These are phyloP conservation scores for Mycena epipterygia DNA, from an alignment of 768 basidiomycete genomes.

Conservation along the genomic window DNA sequence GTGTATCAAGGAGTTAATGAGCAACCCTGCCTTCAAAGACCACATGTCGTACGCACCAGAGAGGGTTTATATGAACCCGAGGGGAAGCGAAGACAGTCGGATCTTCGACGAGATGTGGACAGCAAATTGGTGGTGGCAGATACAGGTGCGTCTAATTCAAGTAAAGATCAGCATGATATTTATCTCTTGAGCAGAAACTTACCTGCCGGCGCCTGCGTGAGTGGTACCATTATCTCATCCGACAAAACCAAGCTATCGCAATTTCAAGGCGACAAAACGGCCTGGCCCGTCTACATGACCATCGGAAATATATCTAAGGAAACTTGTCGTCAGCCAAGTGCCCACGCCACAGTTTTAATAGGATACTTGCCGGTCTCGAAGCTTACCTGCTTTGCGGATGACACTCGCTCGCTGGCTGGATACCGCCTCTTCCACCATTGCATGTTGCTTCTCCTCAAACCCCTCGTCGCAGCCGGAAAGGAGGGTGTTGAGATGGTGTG, in stretches of 20 bases:
- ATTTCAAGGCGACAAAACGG: conserved; percentile 40
- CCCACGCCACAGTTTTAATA: conserved; percentile 44
- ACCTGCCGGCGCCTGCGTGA: conserved; percentile 30
- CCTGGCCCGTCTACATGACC: conserved; percentile 44
- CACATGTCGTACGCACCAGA: conserved; percentile 41
- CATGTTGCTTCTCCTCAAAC: conserved; percentile 34
- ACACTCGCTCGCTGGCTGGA: conserved; percentile 28
- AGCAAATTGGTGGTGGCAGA: conserved; percentile 45
- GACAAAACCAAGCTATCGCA: conserved; percentile 47
- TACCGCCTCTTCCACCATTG: conserved; percentile 51
- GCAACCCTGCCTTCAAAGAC: conserved; percentile 35
- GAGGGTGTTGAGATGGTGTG: conserved; percentile 37
- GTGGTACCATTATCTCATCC: conserved; percentile 46
- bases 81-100: neutral
- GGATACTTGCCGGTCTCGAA: conserved; percentile 52
- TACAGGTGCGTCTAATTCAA: conserved; percentile 36
- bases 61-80: conserved; percentile 25
- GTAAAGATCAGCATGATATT: no score
- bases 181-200: neutral
- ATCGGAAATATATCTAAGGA: no score
- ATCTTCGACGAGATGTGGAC: conserved; percentile 43
- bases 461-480: conserved; percentile 40
- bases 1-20: conserved; percentile 39
- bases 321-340: conserved; percentile 38
- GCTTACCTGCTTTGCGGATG: conserved; percentile 41